Conservation (phyloP, 768 basidiomycete species). For the Leccinum pellstonianum region DNA sequence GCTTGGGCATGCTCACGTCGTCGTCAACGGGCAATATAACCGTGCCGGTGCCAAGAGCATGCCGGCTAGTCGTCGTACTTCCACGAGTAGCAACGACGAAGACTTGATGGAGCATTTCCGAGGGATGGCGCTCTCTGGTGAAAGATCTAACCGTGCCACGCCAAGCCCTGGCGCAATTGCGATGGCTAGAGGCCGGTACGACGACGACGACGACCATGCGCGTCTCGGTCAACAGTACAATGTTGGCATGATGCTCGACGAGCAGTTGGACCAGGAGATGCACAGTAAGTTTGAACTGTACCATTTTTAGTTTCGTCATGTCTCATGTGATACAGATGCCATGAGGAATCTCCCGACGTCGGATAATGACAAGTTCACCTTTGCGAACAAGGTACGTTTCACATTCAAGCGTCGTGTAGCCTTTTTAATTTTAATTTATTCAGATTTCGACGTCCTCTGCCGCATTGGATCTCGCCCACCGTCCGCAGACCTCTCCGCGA, state of each 20-base stretch:
- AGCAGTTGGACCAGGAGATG: slow-evolving; percentile 93
- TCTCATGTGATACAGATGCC: slow-evolving; percentile 55
- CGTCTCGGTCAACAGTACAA: slow-evolving; percentile 68
- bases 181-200: slow-evolving; percentile 52
- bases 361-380: slow-evolving; percentile 85
- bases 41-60: slow-evolving; percentile 87
- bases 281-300: slow-evolving; percentile 59
- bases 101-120: slow-evolving; percentile 76
- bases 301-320: slow-evolving; percentile 9
- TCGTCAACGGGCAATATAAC: slow-evolving; percentile 53
- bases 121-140: slow-evolving; percentile 65
- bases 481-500: slow-evolving; percentile 77
- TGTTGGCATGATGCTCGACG: slow-evolving; percentile 88
- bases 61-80: slow-evolving; percentile 88
- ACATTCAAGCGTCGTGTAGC: neutral
- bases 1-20: slow-evolving; percentile 41
- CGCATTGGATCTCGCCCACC: slow-evolving; percentile 88
- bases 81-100: slow-evolving; percentile 84
- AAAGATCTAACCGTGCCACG: slow-evolving; percentile 55
- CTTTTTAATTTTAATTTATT: neutral
- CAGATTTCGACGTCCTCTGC: slow-evolving; percentile 87
- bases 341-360: slow-evolving; percentile 86
- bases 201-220: slow-evolving; percentile 57
- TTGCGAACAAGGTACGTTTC: slow-evolving; percentile 58
- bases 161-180: slow-evolving; percentile 53